phyloP scores from a whole-genome alignment of 352 stramenopile genomes.

The Pythium biforme region DNA sequence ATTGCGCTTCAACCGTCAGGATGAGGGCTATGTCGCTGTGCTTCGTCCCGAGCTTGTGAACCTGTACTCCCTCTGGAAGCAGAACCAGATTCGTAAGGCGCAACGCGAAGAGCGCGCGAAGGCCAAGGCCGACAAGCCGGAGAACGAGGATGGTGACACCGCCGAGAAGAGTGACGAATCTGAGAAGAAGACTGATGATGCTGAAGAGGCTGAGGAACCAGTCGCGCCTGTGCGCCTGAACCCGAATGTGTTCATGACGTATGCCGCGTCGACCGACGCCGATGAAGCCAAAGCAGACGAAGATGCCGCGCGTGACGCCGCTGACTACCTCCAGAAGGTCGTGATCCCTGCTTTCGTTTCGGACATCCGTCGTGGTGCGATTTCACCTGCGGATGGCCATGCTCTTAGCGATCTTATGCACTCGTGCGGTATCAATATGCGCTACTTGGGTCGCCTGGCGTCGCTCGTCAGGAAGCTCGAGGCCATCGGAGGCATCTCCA shows the following conservation, averaged over 20 bases:
- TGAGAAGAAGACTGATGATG: slow-evolving; percentile 37
- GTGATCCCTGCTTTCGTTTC: slow-evolving; percentile 84
- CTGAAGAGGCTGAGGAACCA: slow-evolving; percentile 50
- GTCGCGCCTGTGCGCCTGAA: slow-evolving; percentile 73
- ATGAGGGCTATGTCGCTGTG: slow-evolving; percentile 88
- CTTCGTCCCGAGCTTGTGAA: slow-evolving; percentile 93
- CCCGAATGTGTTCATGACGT: slow-evolving; percentile 89
- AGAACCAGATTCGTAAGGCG: slow-evolving; percentile 74
- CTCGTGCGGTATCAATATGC: slow-evolving; percentile 95
- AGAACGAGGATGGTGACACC: slow-evolving; percentile 26
- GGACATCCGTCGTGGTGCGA: slow-evolving; percentile 79
- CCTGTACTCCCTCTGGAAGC: slow-evolving; percentile 89
- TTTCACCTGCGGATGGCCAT: slow-evolving; percentile 87
- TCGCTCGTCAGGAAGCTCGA: slow-evolving; percentile 89
- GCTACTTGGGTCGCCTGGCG: slow-evolving; percentile 93
- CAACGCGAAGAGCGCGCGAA: slow-evolving; percentile 51
- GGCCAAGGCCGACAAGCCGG: slow-evolving; percentile 25
- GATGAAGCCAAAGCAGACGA: slow-evolving; percentile 73
- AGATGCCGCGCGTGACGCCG: slow-evolving; percentile 60
- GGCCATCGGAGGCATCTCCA: slow-evolving; percentile 78
- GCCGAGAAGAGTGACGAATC: slow-evolving; percentile 29
- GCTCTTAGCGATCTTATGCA: slow-evolving; percentile 94
- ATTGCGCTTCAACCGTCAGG: slow-evolving; percentile 64
- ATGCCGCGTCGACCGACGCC: slow-evolving; percentile 70
- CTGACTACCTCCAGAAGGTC: slow-evolving; percentile 83